Evolutionary conservation across 441 rosid genomes (phyloP), one percentile per base, ranked within the genome.

Genomic region (Arabidopsis hybrid): DNA sequence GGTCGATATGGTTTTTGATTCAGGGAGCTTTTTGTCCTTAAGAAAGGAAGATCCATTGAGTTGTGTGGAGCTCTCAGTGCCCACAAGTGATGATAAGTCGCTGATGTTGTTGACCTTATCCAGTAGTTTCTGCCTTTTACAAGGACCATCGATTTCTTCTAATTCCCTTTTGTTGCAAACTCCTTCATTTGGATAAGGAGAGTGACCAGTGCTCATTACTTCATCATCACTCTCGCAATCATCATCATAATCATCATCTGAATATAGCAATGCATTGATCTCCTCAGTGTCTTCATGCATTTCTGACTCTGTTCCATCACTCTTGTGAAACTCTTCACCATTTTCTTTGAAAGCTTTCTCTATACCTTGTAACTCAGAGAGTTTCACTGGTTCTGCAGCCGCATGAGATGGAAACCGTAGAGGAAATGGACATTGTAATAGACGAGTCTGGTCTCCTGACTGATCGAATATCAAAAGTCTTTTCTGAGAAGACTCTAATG

Each of bases 211-310:
- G 84, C 97, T 92, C 65, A 80, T 90, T 72, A 90, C 91, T 82
- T 89, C 95, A 65, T 88, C 86, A 69, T 79, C 81, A 66, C 77
- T 71, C 35, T 75, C 77, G 3, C 74, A 67, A 21, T 21, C 26
- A 21, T 21, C 26, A 21, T 21, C 86, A 69, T 82, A 68, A 52
- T 82, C 85, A 67, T 85, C 95, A 76, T 89, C 95, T 0, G 98
- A 92, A 80, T 92, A 89, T 61, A 92, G 87, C 21, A 92, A 74
- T n/a, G 98, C 98, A 79, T 92, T 89, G 73, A 92, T 82, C 82
- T 92, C 98, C 43, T 91, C 98, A 46, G 95, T 88, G 88, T 93
- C 92, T 74, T 93, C 97, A 49, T 84, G 95, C 93, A 88, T 85
- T 73, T 91, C 97, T 45, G 79, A 82, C 50, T 79, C 88, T 74